Conservation (phyloP, 805 yeast species). For the Yamadazyma scolyti region DNA sequence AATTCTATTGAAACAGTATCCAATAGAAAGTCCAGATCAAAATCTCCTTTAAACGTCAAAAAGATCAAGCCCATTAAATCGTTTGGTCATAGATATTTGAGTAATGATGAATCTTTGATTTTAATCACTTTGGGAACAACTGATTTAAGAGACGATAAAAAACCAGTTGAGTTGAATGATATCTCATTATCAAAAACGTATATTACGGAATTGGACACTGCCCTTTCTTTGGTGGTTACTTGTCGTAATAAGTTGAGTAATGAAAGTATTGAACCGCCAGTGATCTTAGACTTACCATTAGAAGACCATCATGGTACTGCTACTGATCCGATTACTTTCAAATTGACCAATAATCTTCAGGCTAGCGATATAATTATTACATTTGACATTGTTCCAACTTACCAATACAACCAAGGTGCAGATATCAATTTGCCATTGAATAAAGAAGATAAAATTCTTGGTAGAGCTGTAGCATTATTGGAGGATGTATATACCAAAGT, state of each 20-base stretch:
- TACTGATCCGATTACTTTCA: slow-evolving; percentile 74
- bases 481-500: slow-evolving; percentile 60
- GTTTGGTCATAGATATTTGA: slow-evolving; percentile 77
- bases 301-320: slow-evolving; percentile 70
- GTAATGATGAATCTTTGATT: slow-evolving; percentile 62
- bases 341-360: slow-evolving; percentile 42
- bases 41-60: slow-evolving; percentile 18
- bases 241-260: slow-evolving; percentile 28
- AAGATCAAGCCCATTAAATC: slow-evolving; percentile 62
- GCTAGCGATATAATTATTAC: slow-evolving; percentile 56
- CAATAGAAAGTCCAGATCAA: slow-evolving; percentile 12
- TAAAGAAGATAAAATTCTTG: slow-evolving; percentile 42
- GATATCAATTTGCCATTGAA: slow-evolving; percentile 13
- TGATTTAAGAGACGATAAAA: slow-evolving; percentile 57
- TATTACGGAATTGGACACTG: slow-evolving; percentile 84
- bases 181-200: slow-evolving; percentile 71
- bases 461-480: slow-evolving; percentile 79
- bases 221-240: slow-evolving; percentile 67
- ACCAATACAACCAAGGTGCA: slow-evolving; percentile 39
- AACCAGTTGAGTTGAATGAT: slow-evolving; percentile 64
- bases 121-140: slow-evolving; percentile 84
- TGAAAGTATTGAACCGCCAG: slow-evolving; percentile 48
- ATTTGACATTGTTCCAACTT: slow-evolving; percentile 90
- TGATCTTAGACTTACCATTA: slow-evolving; percentile 72
- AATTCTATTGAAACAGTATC: slow-evolving; percentile 1